Conservation (phyloP, 2,329 filamentous ascomycete genomes). For the Verticillium tricorpus region DNA sequence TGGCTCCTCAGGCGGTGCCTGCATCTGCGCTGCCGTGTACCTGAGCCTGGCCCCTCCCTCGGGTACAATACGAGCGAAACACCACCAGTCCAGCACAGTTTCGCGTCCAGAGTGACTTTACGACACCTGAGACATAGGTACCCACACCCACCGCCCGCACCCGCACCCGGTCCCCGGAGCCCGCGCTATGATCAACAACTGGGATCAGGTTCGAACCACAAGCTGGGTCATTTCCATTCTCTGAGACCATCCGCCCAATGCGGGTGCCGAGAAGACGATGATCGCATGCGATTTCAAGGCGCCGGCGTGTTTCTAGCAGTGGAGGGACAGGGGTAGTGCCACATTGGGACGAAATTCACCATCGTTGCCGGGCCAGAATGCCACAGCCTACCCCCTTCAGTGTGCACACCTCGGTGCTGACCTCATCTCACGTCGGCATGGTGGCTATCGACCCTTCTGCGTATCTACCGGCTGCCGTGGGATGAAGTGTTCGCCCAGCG, state of each 20-base stretch:
- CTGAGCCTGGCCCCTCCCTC: not conserved
- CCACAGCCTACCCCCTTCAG: not conserved
- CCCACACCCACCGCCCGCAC: not conserved
- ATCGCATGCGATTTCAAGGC: slow-evolving; percentile 1
- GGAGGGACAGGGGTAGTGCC: slow-evolving; percentile 1
- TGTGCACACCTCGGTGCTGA: not conserved
- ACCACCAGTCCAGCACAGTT: not conserved
- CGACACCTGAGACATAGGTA: not conserved
- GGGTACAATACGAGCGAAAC: not conserved
- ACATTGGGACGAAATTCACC: not conserved
- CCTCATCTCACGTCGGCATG: not conserved
- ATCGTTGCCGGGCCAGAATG: not conserved
- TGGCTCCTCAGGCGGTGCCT: slow-evolving; percentile 2
- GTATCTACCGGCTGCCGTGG: not conserved
- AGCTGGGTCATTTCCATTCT: not conserved
- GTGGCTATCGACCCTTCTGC: not conserved
- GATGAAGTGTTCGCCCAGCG: not conserved
- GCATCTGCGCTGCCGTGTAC: not conserved
- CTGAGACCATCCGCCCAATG: slow-evolving; percentile 2
- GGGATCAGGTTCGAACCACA: slow-evolving; percentile 2
- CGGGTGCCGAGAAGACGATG: slow-evolving; percentile 1
- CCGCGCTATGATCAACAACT: slow-evolving; percentile 1
- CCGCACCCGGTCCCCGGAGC: slow-evolving; percentile 1
- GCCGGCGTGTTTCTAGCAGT: not conserved
- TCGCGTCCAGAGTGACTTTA: not conserved